These are phyloP conservation scores for Oryza glumipatula DNA, from an alignment of 176 grass and related monocot species.

Conservation along the genomic window DNA sequence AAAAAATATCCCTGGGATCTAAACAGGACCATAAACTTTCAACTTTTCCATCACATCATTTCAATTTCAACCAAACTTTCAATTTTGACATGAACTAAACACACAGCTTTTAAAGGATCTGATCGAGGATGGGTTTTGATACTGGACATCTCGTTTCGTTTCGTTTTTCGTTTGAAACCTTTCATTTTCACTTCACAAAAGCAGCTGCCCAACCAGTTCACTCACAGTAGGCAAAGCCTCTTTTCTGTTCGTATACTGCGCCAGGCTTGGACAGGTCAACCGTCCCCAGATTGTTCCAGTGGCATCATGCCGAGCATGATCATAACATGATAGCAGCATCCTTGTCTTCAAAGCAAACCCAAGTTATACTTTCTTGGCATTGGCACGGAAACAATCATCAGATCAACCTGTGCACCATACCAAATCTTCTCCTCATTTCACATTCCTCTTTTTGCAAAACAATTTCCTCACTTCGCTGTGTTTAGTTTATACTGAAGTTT, in stretches of 20 bases:
- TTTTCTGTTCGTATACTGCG: not conserved
- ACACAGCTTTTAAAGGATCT: not conserved
- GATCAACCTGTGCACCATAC: not conserved
- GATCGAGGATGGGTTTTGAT: not conserved
- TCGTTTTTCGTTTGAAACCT: not conserved
- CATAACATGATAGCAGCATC: constrained; percentile 20
- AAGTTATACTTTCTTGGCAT: constrained; percentile 30
- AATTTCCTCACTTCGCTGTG: not conserved
- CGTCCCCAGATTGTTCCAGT: constrained; percentile 36
- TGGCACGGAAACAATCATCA: not conserved
- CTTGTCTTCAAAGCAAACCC: constrained; percentile 56
- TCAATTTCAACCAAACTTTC: too few relatives aligned
- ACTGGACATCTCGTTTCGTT: not conserved
- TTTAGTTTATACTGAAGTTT: too few relatives aligned
- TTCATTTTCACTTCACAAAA: not conserved
- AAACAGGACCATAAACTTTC: too few relatives aligned
- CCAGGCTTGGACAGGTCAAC: constrained; percentile 38
- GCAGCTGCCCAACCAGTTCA: not conserved
- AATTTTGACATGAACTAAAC: too few relatives aligned
- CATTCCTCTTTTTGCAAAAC: not conserved
- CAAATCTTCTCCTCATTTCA: not conserved
- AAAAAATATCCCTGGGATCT: too few relatives aligned
- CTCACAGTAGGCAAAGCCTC: not conserved
- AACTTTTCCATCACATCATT: too few relatives aligned
- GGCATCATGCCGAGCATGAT: constrained; percentile 13